These are phyloP conservation scores for Ustilago shanxiensis DNA, from an alignment of 1,284 basidiomycete genomes.

Conservation along the genomic window DNA sequence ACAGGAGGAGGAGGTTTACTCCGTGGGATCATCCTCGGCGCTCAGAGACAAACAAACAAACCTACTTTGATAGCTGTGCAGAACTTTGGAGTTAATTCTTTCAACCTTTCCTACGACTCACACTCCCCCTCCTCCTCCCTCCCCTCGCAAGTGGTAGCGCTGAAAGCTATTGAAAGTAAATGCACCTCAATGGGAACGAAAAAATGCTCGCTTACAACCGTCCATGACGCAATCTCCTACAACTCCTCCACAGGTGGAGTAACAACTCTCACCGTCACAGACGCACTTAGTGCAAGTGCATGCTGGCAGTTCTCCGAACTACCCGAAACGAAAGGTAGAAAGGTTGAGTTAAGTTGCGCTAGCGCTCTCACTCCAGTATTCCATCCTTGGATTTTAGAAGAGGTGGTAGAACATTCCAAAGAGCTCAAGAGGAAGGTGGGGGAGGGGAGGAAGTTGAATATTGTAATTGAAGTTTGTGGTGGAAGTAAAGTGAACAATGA, in stretches of 20 bases:
- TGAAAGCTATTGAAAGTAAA: conserved; percentile 55
- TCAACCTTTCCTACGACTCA: conserved; percentile 43
- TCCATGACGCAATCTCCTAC: conserved; percentile 48
- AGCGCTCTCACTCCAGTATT: conserved; percentile 54
- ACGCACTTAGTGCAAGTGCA: conserved; percentile 48
- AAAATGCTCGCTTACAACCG: conserved; percentile 37
- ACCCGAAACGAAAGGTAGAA: conserved; percentile 14
- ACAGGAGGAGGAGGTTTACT: conserved; percentile 43
- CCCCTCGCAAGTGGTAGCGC: conserved; percentile 20
- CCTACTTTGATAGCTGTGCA: conserved; percentile 52
- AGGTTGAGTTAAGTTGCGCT: conserved; percentile 65
- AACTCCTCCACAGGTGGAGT: conserved; percentile 23
- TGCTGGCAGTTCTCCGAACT: conserved; percentile 43
- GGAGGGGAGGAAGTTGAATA: conserved; percentile 22
- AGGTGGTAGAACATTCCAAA: conserved; percentile 2
- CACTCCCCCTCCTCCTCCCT: background rate
- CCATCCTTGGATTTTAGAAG: conserved; percentile 41
- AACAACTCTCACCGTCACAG: conserved; percentile 48
- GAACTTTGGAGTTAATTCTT: conserved; percentile 55
- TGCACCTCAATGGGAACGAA: conserved; percentile 64
- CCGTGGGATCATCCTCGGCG: conserved; percentile 30
- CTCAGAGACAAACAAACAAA: background rate
- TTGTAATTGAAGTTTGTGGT: conserved; percentile 66
- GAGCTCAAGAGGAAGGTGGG: conserved; percentile 9
- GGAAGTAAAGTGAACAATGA: conserved; percentile 46